These are phyloP conservation scores for Myxozyma sirexii DNA, from an alignment of 805 yeast species.

Conservation along the genomic window DNA sequence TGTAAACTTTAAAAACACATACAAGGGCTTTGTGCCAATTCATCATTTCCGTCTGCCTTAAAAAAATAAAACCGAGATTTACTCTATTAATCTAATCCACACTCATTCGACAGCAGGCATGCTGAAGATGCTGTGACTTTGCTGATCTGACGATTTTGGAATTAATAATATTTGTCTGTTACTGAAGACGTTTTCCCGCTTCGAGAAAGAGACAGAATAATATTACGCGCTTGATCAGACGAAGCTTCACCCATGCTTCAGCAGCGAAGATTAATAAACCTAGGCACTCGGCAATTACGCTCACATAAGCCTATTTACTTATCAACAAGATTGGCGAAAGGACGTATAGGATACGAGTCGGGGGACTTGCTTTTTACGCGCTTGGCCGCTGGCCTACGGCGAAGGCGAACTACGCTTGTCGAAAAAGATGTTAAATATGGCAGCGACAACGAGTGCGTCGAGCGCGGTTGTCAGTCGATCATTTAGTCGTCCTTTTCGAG, in stretches of 20 bases:
- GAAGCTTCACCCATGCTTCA: not conserved
- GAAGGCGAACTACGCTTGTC: too few species aligned
- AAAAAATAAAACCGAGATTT: not conserved
- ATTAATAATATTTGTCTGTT: too few species aligned
- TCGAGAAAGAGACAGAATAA: not conserved
- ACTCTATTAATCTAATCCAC: too few species aligned
- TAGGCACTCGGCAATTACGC: not conserved
- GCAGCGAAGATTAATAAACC: not conserved
- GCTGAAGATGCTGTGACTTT: too few species aligned
- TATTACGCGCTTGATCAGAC: not conserved
- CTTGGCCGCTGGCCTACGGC: not conserved
- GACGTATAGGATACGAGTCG: not conserved
- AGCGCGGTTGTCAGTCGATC: slow-evolving; percentile 11
- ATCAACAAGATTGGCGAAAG: not conserved
- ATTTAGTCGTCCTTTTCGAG: slow-evolving; percentile 17
- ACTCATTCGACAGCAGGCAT: too few species aligned
- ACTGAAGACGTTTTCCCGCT: too few species aligned
- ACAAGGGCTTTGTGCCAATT: not conserved
- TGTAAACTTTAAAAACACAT: not conserved
- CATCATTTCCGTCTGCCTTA: too few species aligned
- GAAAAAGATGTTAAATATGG: not conserved
- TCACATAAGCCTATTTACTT: not conserved
- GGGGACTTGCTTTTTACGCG: not conserved
- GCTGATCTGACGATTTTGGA: too few species aligned
- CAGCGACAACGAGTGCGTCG: not conserved